These are phyloP conservation scores for Nemania diffusa DNA, from an alignment of 2,329 filamentous ascomycete species.

Conservation along the genomic window DNA sequence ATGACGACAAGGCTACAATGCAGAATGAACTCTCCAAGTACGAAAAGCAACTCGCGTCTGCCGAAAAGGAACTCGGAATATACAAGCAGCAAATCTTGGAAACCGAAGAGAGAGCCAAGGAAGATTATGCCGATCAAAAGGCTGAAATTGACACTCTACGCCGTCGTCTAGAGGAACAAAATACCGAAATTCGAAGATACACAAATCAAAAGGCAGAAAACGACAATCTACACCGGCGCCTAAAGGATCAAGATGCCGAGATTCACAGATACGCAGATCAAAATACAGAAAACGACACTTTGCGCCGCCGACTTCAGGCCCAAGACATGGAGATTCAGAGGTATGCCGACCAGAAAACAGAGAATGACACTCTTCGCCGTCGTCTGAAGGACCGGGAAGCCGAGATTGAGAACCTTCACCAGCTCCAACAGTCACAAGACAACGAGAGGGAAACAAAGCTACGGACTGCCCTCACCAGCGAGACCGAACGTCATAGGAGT, in stretches of 20 bases:
- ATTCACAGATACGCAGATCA: background rate
- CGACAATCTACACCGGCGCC: background rate
- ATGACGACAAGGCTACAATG: slow-evolving; percentile 66
- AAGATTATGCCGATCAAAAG: slow-evolving; percentile 56
- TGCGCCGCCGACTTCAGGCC: background rate
- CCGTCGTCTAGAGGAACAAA: slow-evolving; percentile 65
- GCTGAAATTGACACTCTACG: background rate
- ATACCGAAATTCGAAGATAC: slow-evolving; percentile 55
- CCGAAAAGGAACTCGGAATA: slow-evolving; percentile 86
- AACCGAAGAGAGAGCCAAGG: slow-evolving; percentile 76
- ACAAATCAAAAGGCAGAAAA: background rate
- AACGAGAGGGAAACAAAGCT: slow-evolving; percentile 65
- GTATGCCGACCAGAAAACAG: background rate
- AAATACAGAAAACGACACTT: background rate
- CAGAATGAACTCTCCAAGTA: slow-evolving; percentile 86
- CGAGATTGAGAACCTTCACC: slow-evolving; percentile 65
- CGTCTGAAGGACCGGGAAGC: slow-evolving; percentile 54
- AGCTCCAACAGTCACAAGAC: slow-evolving; percentile 62
- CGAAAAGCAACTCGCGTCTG: slow-evolving; percentile 82
- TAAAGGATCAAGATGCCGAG: background rate
- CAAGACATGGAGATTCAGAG: background rate
- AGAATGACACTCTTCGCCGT: background rate
- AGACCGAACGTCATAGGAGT: slow-evolving; percentile 75
- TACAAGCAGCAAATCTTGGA: slow-evolving; percentile 75
- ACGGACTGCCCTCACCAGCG: slow-evolving; percentile 74